These are phyloP conservation scores for Tremella yokohamensis DNA, from an alignment of 768 basidiomycete species.

Conservation along the genomic window DNA sequence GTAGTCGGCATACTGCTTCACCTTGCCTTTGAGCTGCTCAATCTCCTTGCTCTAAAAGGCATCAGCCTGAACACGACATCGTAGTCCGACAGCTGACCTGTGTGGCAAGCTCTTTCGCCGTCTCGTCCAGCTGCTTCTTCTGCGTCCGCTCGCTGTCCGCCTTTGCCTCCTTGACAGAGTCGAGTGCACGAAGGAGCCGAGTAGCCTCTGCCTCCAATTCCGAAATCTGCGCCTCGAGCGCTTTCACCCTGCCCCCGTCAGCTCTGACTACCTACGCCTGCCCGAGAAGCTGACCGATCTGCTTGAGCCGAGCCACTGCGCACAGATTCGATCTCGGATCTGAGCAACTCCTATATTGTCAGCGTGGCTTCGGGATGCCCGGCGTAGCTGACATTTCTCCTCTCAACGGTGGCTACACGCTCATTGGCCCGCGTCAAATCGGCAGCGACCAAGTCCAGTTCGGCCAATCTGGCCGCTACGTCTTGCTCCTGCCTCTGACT, in stretches of 20 bases:
- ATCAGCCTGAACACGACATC: too few species aligned
- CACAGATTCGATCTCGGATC: slow-evolving; percentile 89
- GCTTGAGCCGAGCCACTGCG: slow-evolving; percentile 60
- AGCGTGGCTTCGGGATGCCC: background rate
- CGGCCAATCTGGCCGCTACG: slow-evolving; percentile 79
- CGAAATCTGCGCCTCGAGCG: slow-evolving; percentile 68
- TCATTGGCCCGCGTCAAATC: slow-evolving; percentile 94
- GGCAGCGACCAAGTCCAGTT: slow-evolving; percentile 89
- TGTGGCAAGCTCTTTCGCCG: slow-evolving; percentile 57
- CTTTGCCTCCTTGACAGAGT: slow-evolving; percentile 58
- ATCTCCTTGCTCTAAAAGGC: slow-evolving; percentile 60
- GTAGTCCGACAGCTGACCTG: slow-evolving; percentile 53
- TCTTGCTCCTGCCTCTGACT: slow-evolving; percentile 93
- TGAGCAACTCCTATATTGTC: slow-evolving; percentile 71
- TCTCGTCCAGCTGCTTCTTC: slow-evolving; percentile 62
- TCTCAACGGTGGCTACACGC: slow-evolving; percentile 84
- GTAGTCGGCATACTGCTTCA: slow-evolving; percentile 77
- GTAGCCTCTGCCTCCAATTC: slow-evolving; percentile 75
- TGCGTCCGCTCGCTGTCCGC: slow-evolving; percentile 58
- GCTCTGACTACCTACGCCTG: background rate
- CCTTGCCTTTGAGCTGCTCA: slow-evolving; percentile 63
- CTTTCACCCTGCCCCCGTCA: slow-evolving; percentile 58
- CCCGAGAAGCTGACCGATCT: slow-evolving; percentile 26
- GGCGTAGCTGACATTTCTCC: slow-evolving; percentile 69
- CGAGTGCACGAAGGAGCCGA: slow-evolving; percentile 63